These are phyloP conservation scores for Anisodus acutangulus DNA, from an alignment of 257 asterid genomes.

Conservation along the genomic window DNA sequence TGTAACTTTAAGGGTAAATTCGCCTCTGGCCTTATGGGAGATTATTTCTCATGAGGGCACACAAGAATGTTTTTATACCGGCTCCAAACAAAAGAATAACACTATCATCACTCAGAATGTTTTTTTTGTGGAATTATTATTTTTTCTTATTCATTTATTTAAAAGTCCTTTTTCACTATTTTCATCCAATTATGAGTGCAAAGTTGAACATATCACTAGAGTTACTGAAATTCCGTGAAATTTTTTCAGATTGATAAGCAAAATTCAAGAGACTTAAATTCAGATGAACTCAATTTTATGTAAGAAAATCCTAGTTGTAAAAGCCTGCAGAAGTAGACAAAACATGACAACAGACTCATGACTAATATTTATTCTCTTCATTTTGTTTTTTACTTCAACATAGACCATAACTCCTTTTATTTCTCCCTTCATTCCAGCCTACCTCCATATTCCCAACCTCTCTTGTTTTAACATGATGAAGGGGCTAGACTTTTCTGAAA, in stretches of 20 bases:
- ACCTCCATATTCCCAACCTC: not conserved
- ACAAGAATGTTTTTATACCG: slow-evolving; percentile 44
- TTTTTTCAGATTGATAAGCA: slow-evolving; percentile 35
- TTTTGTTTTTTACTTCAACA: slow-evolving; percentile 38
- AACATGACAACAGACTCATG: slow-evolving; percentile 44
- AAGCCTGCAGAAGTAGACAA: slow-evolving; percentile 68
- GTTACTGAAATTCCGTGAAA: slow-evolving; percentile 45
- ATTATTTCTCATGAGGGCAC: not conserved
- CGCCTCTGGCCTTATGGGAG: not conserved
- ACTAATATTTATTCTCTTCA: slow-evolving; percentile 49
- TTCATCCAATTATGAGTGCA: slow-evolving; percentile 40
- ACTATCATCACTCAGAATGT: slow-evolving; percentile 18
- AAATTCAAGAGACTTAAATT: slow-evolving; percentile 45
- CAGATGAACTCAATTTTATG: not conserved
- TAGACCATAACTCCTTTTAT: slow-evolving; percentile 29
- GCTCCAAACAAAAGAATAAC: slow-evolving; percentile 32
- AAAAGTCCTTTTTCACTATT: slow-evolving; percentile 2
- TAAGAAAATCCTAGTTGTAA: slow-evolving; percentile 23
- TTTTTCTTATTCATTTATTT: not conserved
- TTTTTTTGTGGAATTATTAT: not conserved
- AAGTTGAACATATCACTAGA: slow-evolving; percentile 47
- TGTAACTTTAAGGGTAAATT: too few species aligned
- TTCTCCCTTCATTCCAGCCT: not conserved
- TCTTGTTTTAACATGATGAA: slow-evolving; percentile 7
- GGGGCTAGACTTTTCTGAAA: not conserved